Evolutionary conservation across 1,284 basidiomycete species (phyloP).

Genomic region (Cystobasidium pallidum): DNA sequence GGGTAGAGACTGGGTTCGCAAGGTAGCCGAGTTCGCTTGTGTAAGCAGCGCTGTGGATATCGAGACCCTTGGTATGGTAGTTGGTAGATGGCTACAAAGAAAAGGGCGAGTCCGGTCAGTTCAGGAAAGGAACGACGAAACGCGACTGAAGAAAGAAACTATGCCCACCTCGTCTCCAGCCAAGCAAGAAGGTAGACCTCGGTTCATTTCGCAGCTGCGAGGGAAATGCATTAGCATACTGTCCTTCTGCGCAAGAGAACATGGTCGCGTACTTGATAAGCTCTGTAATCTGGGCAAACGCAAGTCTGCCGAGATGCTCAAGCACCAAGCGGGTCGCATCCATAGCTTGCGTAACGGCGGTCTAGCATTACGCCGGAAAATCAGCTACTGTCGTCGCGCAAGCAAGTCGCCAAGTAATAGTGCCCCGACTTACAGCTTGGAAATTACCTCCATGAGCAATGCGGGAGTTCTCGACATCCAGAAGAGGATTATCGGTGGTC

Average conservation of each 20-base stretch:
- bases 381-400: background rate
- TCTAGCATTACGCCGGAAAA: conserved; percentile 51
- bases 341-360: conserved; percentile 83
- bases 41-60: conserved; percentile 80
- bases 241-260: too few relatives aligned
- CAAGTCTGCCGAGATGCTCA: conserved; percentile 77
- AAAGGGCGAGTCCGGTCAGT: background rate
- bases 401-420: background rate
- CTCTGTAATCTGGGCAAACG: conserved; percentile 82
- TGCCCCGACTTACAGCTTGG: conserved; percentile 62
- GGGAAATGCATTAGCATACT: too few relatives aligned
- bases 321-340: conserved; percentile 81
- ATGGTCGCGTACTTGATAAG: conserved; percentile 64
- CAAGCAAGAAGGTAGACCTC: conserved; percentile 75
- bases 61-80: conserved; percentile 81
- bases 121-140: too few relatives aligned
- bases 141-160: too few relatives aligned
- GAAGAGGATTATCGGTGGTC: conserved; percentile 78
- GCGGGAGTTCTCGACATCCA: conserved; percentile 67
- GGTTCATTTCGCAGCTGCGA: conserved; percentile 69
- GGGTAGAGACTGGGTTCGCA: conserved; percentile 80
- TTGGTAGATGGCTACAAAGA: conserved; percentile 64
- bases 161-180: conserved; percentile 66
- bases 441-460: conserved; percentile 76
- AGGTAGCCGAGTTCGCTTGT: conserved; percentile 78